Evolutionary conservation across 2,329 filamentous ascomycete genomes (phyloP), one percentile per base, ranked within the genome.

Genomic region (Clonostachys rhizophaga): DNA sequence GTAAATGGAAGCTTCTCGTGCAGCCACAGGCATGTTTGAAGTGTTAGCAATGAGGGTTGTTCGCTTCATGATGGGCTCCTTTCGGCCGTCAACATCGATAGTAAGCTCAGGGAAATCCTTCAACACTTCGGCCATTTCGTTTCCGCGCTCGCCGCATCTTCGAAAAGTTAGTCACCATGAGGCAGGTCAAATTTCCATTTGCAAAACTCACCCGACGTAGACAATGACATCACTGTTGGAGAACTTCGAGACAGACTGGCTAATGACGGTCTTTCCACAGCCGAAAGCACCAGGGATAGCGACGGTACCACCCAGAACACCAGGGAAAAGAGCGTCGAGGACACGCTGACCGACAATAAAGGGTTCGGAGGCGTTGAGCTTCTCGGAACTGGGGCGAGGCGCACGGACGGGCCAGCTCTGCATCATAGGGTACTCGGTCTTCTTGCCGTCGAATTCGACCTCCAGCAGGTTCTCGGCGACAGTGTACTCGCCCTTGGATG

Each of bases 21-120:
- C 94, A 54, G 94, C 94, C 62, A 99, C 94, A 52, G 94, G 94
- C 94, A 99, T 99, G 79, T 99, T 99, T 60, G 94, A 99, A 40
- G 94, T 99, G 74, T 99, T 99, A 68, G 94, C 94, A 64, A 99
- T 97, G 51, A 99, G 80, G 18, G 91, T 95, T 14, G 94, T 99
- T 68, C 94, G 92, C 83, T 99, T 99, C 94, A 99, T 99, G 76
- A 99, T 99, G 57, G 92, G 91, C 68, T 99, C 94, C 72, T 92
- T 87, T 64, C 92, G 90, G 59, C 94, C 94, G 40, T 96, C 87
- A 58, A 97, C 84, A 16, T 95, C 87, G 64, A 99, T 99, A 43
- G 89, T 88, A 55, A 99, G 88, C 80, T 97, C 91, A 50, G 94
- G 94, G 79, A 99, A 99, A 72, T 99, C 94, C 88, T 96, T 97